phyloP scores from a whole-genome alignment of 768 basidiomycete species.

The Trametes cingulata region DNA sequence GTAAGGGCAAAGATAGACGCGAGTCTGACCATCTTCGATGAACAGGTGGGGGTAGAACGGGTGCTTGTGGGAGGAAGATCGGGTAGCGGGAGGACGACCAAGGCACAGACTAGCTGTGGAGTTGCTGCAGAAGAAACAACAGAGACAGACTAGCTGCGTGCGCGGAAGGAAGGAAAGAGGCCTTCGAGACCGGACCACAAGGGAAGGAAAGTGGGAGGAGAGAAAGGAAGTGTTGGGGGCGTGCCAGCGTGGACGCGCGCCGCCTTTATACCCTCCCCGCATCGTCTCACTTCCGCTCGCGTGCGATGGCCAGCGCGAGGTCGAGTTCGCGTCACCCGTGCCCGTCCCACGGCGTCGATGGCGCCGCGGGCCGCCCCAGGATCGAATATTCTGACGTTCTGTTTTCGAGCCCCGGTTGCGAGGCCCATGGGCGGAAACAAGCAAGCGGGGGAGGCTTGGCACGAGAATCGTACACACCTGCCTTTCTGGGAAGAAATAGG shows the following conservation, averaged over 20 bases:
- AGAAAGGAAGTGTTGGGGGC: conserved; percentile 13
- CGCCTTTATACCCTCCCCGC: conserved; percentile 3
- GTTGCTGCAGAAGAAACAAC: conserved; percentile 22
- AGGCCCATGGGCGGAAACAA: background rate
- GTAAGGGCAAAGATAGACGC: conserved; percentile 5
- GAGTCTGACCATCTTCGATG: conserved; percentile 18
- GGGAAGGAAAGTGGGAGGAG: conserved; percentile 23
- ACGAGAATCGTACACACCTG: background rate
- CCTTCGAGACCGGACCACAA: conserved; percentile 24
- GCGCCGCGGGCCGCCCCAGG: background rate
- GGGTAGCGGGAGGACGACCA: conserved; percentile 1
- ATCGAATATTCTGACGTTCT: conserved; percentile 16
- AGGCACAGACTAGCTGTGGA: conserved; percentile 22
- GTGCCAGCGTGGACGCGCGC: background rate
- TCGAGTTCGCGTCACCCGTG: background rate
- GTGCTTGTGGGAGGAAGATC: background rate
- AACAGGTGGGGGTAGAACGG: background rate
- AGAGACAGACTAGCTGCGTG: conserved; percentile 24
- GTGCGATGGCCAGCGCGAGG: background rate
- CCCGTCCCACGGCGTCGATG: background rate
- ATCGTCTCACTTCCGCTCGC: background rate
- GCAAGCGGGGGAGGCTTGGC: conserved; percentile 4
- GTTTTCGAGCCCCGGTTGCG: conserved; percentile 10
- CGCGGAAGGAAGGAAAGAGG: conserved; percentile 19
- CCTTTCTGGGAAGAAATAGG: conserved; percentile 5